These are phyloP conservation scores for Grigorovia transvaalensis DNA, from an alignment of 805 yeast genomes.

Conservation along the genomic window DNA sequence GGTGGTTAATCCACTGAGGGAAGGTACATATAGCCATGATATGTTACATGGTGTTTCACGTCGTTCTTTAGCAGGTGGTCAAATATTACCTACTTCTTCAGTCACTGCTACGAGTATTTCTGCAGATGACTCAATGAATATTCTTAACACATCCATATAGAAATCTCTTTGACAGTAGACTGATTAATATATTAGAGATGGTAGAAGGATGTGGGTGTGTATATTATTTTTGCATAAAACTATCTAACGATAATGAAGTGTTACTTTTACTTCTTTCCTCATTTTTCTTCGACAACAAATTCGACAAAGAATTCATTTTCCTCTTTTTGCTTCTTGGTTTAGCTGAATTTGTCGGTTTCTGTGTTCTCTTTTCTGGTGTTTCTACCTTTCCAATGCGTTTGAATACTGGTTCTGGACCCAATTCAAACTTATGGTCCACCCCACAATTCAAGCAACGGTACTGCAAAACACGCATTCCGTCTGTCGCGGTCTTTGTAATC, in stretches of 20 bases:
- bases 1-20: slow-evolving; percentile 13
- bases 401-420: neutral
- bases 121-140: neutral
- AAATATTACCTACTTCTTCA: neutral
- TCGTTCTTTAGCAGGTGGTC: slow-evolving; percentile 18
- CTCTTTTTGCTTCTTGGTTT: slow-evolving; percentile 39
- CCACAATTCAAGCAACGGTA: slow-evolving; percentile 26
- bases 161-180: neutral
- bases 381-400: neutral
- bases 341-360: slow-evolving; percentile 11
- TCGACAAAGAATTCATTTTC: slow-evolving; percentile 35
- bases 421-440: slow-evolving; percentile 8
- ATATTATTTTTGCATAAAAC: slow-evolving; percentile 33
- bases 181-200: neutral
- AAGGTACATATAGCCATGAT: slow-evolving; percentile 6
- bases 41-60: slow-evolving; percentile 16
- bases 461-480: neutral
- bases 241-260: slow-evolving; percentile 36
- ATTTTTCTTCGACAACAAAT: slow-evolving; percentile 34
- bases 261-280: slow-evolving; percentile 18
- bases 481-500: neutral
- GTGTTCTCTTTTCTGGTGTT: neutral
- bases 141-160: slow-evolving; percentile 1
- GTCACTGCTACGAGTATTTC: neutral
- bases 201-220: neutral